These are phyloP conservation scores for Globisporangium spinosum DNA, from an alignment of 352 stramenopile species.

Conservation along the genomic window DNA sequence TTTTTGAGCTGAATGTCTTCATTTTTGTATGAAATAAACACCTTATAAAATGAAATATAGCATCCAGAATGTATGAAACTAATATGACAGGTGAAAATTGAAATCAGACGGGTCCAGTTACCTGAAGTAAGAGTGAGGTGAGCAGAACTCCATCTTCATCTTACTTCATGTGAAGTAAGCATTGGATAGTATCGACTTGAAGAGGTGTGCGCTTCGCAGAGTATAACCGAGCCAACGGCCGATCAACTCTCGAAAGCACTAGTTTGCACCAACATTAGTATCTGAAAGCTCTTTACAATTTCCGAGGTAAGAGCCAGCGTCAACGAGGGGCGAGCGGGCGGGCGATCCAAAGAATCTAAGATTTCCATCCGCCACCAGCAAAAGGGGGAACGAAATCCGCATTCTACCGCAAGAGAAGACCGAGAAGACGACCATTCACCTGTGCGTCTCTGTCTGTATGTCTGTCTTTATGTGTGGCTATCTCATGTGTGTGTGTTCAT, in stretches of 20 bases:
- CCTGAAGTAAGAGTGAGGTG: too few species aligned
- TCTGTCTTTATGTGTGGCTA: neutral
- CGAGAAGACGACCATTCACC: neutral
- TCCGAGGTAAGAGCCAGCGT: neutral
- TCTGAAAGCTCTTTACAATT: neutral
- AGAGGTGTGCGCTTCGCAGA: neutral
- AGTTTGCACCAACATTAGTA: neutral
- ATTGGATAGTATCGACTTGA: neutral
- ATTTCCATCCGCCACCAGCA: neutral
- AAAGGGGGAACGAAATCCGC: neutral
- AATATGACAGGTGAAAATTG: too few species aligned
- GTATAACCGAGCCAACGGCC: neutral
- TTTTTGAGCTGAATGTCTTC: too few species aligned
- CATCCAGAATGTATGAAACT: too few species aligned
- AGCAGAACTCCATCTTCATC: neutral
- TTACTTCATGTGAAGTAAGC: neutral
- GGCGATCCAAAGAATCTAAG: neutral
- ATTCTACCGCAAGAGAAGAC: neutral
- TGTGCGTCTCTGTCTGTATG: neutral
- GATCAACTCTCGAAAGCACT: neutral
- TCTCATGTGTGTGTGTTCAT: neutral
- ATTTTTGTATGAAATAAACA: too few species aligned
- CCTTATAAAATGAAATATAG: too few species aligned
- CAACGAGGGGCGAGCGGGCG: neutral
- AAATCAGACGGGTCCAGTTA: too few species aligned